Evolutionary conservation across 2,329 filamentous ascomycete species (phyloP).

Genomic region (Diaporthe sp.): DNA sequence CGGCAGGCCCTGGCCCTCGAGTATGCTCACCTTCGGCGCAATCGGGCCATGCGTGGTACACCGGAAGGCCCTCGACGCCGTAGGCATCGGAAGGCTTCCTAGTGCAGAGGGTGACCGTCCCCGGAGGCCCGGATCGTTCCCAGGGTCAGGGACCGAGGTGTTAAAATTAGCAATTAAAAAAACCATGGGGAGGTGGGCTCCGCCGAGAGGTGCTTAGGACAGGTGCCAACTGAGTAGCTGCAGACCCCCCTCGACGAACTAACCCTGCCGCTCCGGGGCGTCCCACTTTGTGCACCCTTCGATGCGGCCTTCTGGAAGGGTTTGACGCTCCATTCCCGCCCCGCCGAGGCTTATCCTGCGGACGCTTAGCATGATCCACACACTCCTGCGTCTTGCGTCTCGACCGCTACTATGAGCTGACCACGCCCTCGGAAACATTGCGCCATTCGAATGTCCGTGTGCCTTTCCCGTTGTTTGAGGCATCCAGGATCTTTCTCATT

Average conservation of each 20-base stretch:
- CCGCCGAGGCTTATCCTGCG: conserved; percentile 32
- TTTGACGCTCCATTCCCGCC: conserved; percentile 36
- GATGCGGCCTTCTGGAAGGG: conserved; percentile 40
- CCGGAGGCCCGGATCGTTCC: conserved; percentile 30
- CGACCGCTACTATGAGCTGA: conserved; percentile 37
- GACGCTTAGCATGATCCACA: conserved; percentile 37
- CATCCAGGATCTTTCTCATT: conserved; percentile 10
- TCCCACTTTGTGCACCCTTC: conserved; percentile 35
- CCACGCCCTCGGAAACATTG: conserved; percentile 30
- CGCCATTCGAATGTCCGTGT: conserved; percentile 31
- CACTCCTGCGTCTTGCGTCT: conserved; percentile 41
- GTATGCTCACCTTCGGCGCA: conserved; percentile 17
- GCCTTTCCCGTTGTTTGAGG: conserved; percentile 8
- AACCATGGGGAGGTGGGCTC: conserved; percentile 7
- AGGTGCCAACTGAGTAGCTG: neutral
- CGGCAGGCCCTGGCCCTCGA: neutral
- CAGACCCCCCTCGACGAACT: conserved; percentile 34
- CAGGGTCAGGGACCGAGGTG: conserved; percentile 32
- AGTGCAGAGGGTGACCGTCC: conserved; percentile 30
- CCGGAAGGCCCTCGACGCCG: conserved; percentile 26
- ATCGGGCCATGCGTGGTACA: neutral
- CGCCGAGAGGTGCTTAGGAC: conserved; percentile 14
- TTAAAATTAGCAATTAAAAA: conserved; percentile 41
- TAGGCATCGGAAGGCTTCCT: conserved; percentile 23
- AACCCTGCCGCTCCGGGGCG: neutral